phyloP scores from a whole-genome alignment of 2,329 filamentous ascomycete species.

The Gaeumannomyces sp. region DNA sequence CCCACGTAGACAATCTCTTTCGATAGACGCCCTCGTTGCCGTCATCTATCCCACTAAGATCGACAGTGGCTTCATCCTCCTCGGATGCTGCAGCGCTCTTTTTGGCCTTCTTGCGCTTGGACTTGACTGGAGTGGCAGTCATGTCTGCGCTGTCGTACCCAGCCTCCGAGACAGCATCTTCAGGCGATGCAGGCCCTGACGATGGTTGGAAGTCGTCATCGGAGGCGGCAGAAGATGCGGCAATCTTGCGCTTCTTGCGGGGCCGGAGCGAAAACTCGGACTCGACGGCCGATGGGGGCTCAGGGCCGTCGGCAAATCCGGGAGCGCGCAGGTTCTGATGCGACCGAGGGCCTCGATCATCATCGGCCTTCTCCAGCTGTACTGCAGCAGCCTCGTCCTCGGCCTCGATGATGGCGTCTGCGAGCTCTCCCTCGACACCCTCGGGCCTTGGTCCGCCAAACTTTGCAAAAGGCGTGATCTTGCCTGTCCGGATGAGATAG shows the following conservation, averaged over 20 bases:
- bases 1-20: conserved; percentile 68
- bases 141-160: conserved; percentile 12
- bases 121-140: conserved; percentile 26
- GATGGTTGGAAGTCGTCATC: conserved; percentile 41
- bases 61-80: conserved; percentile 33
- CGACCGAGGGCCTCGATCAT: conserved; percentile 47
- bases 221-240: conserved; percentile 27
- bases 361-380: conserved; percentile 35
- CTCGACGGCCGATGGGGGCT: conserved; percentile 30
- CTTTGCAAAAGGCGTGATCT: conserved; percentile 92
- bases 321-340: conserved; percentile 70
- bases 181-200: conserved; percentile 15
- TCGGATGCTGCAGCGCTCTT: conserved; percentile 6
- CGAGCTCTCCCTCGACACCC: conserved; percentile 61
- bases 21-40: conserved; percentile 82
- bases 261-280: conserved; percentile 53
- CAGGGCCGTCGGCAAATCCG: conserved; percentile 56
- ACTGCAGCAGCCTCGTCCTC: conserved; percentile 63
- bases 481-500: conserved; percentile 89
- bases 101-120: conserved; percentile 29
- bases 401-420: conserved; percentile 72
- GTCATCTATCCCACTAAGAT: conserved; percentile 67
- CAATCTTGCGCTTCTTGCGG: conserved; percentile 46
- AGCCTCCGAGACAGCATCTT: conserved; percentile 26
- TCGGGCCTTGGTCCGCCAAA: conserved; percentile 59